Base-by-base conservation (phyloP, 768 basidiomycete genomes). In the Crucibulum laeve region DNA sequence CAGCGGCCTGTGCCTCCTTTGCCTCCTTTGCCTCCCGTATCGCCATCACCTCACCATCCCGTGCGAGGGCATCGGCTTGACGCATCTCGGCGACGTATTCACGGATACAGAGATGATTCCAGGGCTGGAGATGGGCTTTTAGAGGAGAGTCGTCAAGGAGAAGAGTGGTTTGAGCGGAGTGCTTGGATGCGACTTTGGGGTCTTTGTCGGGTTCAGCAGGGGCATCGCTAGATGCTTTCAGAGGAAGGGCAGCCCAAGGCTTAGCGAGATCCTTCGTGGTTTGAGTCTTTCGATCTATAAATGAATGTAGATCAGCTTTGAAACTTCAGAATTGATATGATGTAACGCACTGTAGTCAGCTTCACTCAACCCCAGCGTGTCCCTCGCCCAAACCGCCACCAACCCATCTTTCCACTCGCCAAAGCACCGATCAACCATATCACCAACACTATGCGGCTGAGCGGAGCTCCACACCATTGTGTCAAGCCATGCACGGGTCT, bases 401-500 rank as follows among this genome's bases (percentile, higher is more conserved):
- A 90, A 62, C 14, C 65, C 59, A 2, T 53, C 42, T 40, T 63
- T 62, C 21, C 61, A 55, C 0, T 63, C 53, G 8, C 70, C 77
- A 56, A 91, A 89, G 25, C 74, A 71, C 25, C 67, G 69, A 17
- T 74, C 58, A 0, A 87, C 83, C 90, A 92, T 91, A 51, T 83
- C 80, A 0, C 64, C 60, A 6, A 90, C 89, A 55, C 78, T 88
- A 39, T 82, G 82, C 1, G 88, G 87, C 55, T 90, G 87, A 3
- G 90, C 90, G 2, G 84, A 87, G 55, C 84, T 87, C 90, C 90
- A 93, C 3, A 93, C 76, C 85, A 91, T 91, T 3, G 84, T 81
- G 45, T 90, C 86, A 15, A 91, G 70, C 84, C 87, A 89, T 11
- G 54, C 53, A 25, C 62, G 67, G n/a, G 82, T 87, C 14, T 67